Evolutionary conservation across 2,329 filamentous ascomycete genomes (phyloP).

Genomic region (Bipolaris cookei): DNA sequence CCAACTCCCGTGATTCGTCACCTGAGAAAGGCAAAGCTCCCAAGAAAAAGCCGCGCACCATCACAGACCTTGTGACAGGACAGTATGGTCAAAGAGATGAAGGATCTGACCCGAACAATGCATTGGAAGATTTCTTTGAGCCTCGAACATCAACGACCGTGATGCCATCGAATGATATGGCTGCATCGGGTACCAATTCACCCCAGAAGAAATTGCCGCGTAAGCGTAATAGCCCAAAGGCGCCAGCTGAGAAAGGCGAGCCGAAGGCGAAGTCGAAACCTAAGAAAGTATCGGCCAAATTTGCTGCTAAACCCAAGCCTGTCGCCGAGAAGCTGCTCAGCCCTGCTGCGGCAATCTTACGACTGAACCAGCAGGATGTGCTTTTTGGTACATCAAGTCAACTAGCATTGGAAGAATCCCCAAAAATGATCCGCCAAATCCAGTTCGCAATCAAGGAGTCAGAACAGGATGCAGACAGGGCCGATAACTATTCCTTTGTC

Average conservation of each 20-base stretch:
- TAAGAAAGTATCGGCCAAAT: conserved; percentile 35
- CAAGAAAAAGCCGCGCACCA: conserved; percentile 50
- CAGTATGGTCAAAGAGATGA: conserved; percentile 36
- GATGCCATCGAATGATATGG: conserved; percentile 37
- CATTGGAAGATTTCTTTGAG: conserved; percentile 36
- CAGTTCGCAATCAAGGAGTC: conserved; percentile 46
- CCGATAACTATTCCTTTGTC: not conserved
- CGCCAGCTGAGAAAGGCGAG: not conserved
- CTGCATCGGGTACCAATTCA: conserved; percentile 11
- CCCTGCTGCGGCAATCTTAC: conserved; percentile 38
- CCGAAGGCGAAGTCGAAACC: conserved; percentile 29
- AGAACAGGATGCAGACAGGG: conserved; percentile 30
- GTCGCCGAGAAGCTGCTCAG: conserved; percentile 48
- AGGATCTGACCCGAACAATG: conserved; percentile 6
- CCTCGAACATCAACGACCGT: conserved; percentile 26
- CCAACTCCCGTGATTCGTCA: conserved; percentile 29
- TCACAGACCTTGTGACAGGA: conserved; percentile 48
- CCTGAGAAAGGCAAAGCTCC: conserved; percentile 44
- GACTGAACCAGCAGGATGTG: conserved; percentile 43
- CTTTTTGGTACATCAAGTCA: conserved; percentile 52
- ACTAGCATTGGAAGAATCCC: conserved; percentile 48
- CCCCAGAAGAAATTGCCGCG: conserved; percentile 24
- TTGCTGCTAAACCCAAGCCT: conserved; percentile 34
- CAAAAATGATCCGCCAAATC: conserved; percentile 43
- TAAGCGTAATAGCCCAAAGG: conserved; percentile 33